Evolutionary conservation across 345 rosid genomes (phyloP).

Genomic region (Moringa oleifera): DNA sequence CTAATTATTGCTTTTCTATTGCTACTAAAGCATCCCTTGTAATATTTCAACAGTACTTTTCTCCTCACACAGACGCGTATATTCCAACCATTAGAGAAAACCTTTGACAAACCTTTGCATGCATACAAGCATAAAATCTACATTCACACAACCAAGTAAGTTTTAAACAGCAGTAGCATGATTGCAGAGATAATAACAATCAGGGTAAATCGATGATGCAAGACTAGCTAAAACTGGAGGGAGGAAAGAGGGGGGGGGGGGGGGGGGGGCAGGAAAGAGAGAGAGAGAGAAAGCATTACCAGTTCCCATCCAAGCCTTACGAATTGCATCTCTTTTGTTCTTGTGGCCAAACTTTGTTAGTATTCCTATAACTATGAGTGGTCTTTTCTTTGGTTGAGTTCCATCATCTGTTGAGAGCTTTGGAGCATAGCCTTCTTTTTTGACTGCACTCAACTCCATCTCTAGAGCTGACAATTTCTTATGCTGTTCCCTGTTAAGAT

Average conservation of each 20-base stretch:
- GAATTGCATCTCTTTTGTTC: conserved; percentile 76
- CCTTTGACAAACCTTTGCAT: too few species aligned
- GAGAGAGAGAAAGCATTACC: conserved; percentile 30
- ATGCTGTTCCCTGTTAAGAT: conserved; percentile 65
- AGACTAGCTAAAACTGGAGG: background rate
- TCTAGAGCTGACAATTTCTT: conserved; percentile 70
- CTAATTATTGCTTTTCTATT: too few species aligned
- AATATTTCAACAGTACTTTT: too few species aligned
- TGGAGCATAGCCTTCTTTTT: conserved; percentile 56
- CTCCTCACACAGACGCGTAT: too few species aligned
- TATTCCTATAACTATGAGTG: conserved; percentile 67
- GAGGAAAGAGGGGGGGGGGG: too few species aligned
- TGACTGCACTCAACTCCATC: conserved; percentile 61
- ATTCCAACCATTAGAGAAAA: too few species aligned
- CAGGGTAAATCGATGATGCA: background rate
- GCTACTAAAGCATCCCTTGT: background rate
- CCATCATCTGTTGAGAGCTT: conserved; percentile 30
- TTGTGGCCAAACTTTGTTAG: conserved; percentile 65
- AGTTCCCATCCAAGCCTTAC: conserved; percentile 92
- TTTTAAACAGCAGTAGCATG: too few species aligned
- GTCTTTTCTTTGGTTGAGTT: conserved; percentile 41
- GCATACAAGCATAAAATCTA: too few species aligned
- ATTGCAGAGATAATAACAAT: too few species aligned
- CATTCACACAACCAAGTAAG: too few species aligned
- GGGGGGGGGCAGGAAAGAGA: background rate